Evolutionary conservation across 2,329 filamentous ascomycete species (phyloP).

Genomic region (Sporothrix schenckii): DNA sequence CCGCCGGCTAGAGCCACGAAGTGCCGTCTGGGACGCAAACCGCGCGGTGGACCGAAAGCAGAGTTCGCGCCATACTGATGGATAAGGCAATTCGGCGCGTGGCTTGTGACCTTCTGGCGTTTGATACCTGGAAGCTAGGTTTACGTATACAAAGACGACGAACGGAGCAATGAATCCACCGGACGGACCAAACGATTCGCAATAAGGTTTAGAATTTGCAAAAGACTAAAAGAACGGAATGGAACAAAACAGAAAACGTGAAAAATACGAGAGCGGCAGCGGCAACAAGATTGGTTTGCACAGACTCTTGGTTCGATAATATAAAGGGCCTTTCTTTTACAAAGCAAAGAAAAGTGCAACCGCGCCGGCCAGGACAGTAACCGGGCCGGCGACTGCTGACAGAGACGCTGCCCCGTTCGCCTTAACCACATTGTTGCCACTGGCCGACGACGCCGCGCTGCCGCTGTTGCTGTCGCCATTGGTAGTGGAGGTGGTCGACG

Average conservation of each 20-base stretch:
- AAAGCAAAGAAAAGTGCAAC: conserved; percentile 17
- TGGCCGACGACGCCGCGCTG: neutral
- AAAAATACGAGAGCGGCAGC: neutral
- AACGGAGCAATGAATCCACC: neutral
- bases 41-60: neutral
- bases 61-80: too few species aligned
- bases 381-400: neutral
- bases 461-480: conserved; percentile 3
- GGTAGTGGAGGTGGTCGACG: neutral
- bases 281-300: neutral
- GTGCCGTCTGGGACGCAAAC: neutral
- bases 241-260: neutral
- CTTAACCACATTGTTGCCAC: conserved; percentile 9
- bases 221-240: neutral
- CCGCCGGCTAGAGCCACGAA: neutral
- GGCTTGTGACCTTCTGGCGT: neutral
- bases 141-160: neutral
- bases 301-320: too few species aligned
- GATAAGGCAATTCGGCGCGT: neutral
- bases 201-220: neutral
- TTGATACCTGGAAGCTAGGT: neutral
- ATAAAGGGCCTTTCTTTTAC: neutral
- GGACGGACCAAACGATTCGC: neutral
- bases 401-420: neutral
- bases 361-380: neutral